phyloP scores from a whole-genome alignment of 768 basidiomycete genomes.

The Pleurotus pulmonarius region DNA sequence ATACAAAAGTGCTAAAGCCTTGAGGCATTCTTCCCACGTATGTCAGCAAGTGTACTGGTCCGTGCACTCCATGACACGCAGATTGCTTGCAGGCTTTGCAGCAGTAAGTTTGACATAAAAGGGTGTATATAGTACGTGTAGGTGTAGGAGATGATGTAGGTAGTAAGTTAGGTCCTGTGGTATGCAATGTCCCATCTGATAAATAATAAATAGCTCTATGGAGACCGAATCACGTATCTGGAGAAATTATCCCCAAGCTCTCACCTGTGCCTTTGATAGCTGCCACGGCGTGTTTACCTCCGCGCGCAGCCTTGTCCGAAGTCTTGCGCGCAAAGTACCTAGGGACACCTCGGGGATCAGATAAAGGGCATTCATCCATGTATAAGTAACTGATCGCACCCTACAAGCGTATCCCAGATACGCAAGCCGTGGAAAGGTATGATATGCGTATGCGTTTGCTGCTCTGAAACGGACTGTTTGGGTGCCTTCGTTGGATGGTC shows the following conservation, averaged over 20 bases:
- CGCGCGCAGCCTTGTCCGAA: background rate
- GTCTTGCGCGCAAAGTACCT: background rate
- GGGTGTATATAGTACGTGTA: background rate
- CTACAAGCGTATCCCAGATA: constrained; percentile 51
- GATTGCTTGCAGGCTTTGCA: background rate
- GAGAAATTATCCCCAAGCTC: background rate
- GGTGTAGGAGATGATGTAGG: background rate
- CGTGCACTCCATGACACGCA: constrained; percentile 1
- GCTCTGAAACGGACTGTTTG: constrained; percentile 53
- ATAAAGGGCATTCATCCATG: background rate
- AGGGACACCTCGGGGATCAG: background rate
- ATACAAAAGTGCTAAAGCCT: constrained; percentile 3
- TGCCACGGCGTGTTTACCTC: background rate
- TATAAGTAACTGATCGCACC: constrained; percentile 25
- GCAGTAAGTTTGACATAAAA: background rate
- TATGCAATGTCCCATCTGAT: background rate
- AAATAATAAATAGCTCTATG: too few relatives aligned
- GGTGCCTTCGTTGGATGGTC: constrained; percentile 46
- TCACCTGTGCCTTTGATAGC: background rate
- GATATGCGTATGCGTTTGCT: constrained; percentile 39
- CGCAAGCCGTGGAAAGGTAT: constrained; percentile 49
- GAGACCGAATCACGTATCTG: background rate
- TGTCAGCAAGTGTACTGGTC: constrained; percentile 1
- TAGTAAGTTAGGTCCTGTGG: background rate
- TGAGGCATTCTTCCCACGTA: constrained; percentile 6